Percentiles rank a stretch among this genome's conserved stretches.
phyloP scores from a whole-genome alignment of 1,284 basidiomycete species.

The Agroathelia rolfsii region DNA sequence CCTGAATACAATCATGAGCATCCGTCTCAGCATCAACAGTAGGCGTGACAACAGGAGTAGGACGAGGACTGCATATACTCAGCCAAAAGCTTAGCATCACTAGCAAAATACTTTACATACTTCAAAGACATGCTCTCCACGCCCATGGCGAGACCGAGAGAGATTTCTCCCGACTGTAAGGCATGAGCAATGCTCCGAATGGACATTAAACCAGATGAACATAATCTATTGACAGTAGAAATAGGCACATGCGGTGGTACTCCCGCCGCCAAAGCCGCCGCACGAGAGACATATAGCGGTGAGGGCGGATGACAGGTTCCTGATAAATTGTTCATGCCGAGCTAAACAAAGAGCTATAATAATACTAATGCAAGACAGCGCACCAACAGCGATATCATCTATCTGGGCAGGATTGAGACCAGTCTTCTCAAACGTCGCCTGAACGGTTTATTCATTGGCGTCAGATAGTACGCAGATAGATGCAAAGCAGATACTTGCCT shows the following conservation, averaged over 20 bases:
- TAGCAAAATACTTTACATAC: constrained; percentile 29
- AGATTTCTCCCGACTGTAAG: constrained; percentile 59
- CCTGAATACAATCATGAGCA: constrained; percentile 72
- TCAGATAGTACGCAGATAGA: no score
- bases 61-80: constrained; percentile 47
- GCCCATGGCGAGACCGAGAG: constrained; percentile 72
- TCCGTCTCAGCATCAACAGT: constrained; percentile 39
- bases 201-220: constrained; percentile 81
- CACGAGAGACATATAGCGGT: constrained; percentile 68
- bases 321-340: constrained; percentile 17
- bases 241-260: constrained; percentile 71
- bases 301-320: constrained; percentile 83
- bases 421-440: constrained; percentile 35
- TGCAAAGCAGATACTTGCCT: constrained; percentile 30
- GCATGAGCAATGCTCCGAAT: constrained; percentile 73
- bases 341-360: constrained; percentile 2
- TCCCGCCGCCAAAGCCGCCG: constrained; percentile 74
- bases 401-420: constrained; percentile 44
- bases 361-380: constrained; percentile 15
- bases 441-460: constrained; percentile 29
- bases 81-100: constrained; percentile 5
- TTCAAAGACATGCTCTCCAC: constrained; percentile 81
- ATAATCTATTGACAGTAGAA: constrained; percentile 74
- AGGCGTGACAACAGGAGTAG: constrained; percentile 64
- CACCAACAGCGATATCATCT: constrained; percentile 76